Evolutionary conservation across 2,329 filamentous ascomycete species (phyloP).

Genomic region (Aureobasidium sp.): DNA sequence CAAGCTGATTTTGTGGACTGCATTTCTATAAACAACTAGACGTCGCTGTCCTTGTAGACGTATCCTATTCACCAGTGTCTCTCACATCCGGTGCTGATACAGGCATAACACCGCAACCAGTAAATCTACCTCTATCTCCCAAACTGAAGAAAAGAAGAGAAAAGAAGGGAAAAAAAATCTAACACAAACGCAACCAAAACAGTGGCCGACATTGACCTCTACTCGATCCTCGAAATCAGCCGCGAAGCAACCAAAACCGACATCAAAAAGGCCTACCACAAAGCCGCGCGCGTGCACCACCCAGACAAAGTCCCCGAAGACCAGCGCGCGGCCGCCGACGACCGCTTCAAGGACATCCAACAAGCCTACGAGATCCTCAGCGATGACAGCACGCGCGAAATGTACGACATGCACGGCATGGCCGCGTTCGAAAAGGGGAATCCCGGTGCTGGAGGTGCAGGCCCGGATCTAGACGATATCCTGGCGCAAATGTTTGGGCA

Average conservation of each 20-base stretch:
- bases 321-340: slow-evolving; percentile 76
- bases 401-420: slow-evolving; percentile 96
- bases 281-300: slow-evolving; percentile 54
- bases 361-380: slow-evolving; percentile 96
- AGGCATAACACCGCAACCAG: not conserved
- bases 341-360: slow-evolving; percentile 85
- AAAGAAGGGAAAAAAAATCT: not conserved
- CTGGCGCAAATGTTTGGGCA: slow-evolving; percentile 78
- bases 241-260: slow-evolving; percentile 67
- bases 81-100: not conserved
- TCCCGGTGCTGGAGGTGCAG: slow-evolving; percentile 52
- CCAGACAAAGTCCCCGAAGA: slow-evolving; percentile 92
- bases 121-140: not conserved
- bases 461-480: slow-evolving; percentile 84
- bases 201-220: slow-evolving; percentile 50
- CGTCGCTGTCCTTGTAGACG: not conserved
- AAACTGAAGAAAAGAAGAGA: not conserved
- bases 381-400: slow-evolving; percentile 85
- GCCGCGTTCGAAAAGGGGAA: slow-evolving; percentile 76
- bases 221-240: slow-evolving; percentile 68
- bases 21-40: not conserved
- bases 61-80: not conserved
- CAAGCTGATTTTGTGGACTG: not conserved
- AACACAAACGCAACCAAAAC: not conserved
- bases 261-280: slow-evolving; percentile 94